phyloP scores from a whole-genome alignment of 371 early-diverging fungal species.

The Saksenaea vasiformis region DNA sequence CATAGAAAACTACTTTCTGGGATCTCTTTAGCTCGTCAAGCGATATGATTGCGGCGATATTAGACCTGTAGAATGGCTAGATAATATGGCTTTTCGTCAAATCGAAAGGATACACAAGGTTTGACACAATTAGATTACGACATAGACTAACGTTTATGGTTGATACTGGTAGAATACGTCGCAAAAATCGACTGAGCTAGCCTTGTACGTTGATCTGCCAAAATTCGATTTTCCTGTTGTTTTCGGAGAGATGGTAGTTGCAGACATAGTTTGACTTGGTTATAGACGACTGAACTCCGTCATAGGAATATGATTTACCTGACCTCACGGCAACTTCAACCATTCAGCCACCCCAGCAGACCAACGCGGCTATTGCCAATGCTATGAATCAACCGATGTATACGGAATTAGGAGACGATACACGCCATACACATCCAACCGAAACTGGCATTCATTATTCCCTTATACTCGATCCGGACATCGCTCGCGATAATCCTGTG shows the following conservation, averaged over 20 bases:
- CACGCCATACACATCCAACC: constrained; percentile 16
- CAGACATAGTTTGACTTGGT: not conserved
- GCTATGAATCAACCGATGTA: constrained; percentile 38
- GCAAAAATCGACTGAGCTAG: constrained; percentile 56
- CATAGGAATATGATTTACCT: constrained; percentile 35
- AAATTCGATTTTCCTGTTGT: constrained; percentile 94
- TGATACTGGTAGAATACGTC: constrained; percentile 48
- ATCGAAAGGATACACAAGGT: constrained; percentile 81
- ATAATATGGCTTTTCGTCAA: constrained; percentile 81
- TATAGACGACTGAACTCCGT: not conserved
- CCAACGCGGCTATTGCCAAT: constrained; percentile 28
- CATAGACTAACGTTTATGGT: not conserved
- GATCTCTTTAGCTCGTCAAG: constrained; percentile 71
- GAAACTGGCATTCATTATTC: constrained; percentile 29
- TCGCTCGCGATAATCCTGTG: constrained; percentile 83
- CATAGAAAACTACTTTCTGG: too few species aligned
- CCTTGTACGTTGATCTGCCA: constrained; percentile 86
- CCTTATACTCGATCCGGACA: constrained; percentile 70
- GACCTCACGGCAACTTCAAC: constrained; percentile 21
- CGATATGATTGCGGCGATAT: constrained; percentile 88
- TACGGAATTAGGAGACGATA: not conserved
- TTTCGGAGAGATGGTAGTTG: constrained; percentile 76
- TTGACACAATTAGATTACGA: not conserved
- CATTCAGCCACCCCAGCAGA: constrained; percentile 10
- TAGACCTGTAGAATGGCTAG: constrained; percentile 86